Percentiles rank a stretch among this genome's conserved stretches.
phyloP scores from a whole-genome alignment of 148 eudicot species.

The Persicaria tinctoria region DNA sequence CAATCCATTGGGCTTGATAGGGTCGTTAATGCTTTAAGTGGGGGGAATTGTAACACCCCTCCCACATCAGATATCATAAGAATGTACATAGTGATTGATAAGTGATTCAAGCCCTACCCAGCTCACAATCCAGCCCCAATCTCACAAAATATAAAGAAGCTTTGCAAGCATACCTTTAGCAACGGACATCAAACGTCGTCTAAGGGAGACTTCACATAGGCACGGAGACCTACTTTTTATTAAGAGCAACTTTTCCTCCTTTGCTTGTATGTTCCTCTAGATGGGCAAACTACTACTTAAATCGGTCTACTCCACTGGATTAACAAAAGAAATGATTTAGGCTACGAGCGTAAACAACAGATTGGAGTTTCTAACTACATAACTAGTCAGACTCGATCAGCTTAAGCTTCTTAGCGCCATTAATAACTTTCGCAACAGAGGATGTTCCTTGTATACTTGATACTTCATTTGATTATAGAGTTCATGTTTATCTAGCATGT shows the following conservation, averaged over 20 bases:
- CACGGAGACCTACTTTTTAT: conserved; percentile 84
- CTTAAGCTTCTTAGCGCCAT: background rate
- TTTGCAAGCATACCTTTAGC: no score
- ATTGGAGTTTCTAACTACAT: background rate
- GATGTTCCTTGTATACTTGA: no score
- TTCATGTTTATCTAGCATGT: background rate
- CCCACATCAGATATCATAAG: no score
- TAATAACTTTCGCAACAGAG: no score
- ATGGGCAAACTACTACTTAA: conserved; percentile 81
- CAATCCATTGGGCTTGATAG: no score
- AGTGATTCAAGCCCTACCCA: no score
- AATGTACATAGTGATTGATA: no score
- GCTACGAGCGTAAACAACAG: background rate
- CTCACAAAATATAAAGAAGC: no score
- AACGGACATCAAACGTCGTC: no score
- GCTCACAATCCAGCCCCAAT: no score
- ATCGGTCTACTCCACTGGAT: conserved; percentile 81
- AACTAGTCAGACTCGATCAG: background rate
- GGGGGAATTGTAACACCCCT: no score
- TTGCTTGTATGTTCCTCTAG: conserved; percentile 70
- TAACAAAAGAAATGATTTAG: background rate
- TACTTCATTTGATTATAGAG: background rate
- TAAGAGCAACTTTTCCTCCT: conserved; percentile 48
- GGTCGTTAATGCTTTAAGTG: no score
- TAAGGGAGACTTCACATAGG: conserved; percentile 47